Evolutionary conservation across 192 early-diverging fungal species (phyloP).

Genomic region (Umbelopsis sp.): DNA sequence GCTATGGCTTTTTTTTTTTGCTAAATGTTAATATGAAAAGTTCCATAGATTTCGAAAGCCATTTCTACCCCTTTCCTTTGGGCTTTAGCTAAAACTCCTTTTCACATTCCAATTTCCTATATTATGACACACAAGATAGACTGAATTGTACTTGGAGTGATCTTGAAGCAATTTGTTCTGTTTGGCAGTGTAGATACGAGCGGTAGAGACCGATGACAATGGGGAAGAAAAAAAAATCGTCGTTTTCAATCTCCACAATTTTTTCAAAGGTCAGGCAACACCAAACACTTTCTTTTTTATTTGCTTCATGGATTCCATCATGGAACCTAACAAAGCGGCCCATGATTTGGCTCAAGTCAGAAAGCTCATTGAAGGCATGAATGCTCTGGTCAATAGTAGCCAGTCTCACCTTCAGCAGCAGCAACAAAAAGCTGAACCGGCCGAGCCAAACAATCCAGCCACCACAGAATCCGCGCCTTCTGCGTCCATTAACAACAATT

Average conservation of each 20-base stretch:
- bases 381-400: conserved; percentile 30
- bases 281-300: background rate
- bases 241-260: conserved; percentile 9
- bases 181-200: background rate
- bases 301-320: conserved; percentile 13
- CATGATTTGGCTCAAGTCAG: conserved; percentile 41
- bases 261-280: background rate
- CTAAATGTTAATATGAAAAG: too few species aligned
- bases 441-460: background rate
- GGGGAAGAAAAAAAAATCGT: background rate
- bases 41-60: too few species aligned
- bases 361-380: conserved; percentile 42
- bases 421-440: conserved; percentile 9
- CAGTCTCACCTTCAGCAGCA: conserved; percentile 30
- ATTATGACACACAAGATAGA: too few species aligned
- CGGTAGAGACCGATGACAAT: background rate
- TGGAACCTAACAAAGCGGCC: conserved; percentile 20
- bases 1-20: too few species aligned
- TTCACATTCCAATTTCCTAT: too few species aligned
- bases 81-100: too few species aligned
- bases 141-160: too few species aligned
- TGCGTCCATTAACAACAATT: background rate
- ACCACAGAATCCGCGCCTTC: background rate
- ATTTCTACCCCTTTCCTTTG: too few species aligned
- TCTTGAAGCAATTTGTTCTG: too few species aligned